Conservation (phyloP, 1,139 yeast genomes). For the Hanseniaspora uvarum region DNA sequence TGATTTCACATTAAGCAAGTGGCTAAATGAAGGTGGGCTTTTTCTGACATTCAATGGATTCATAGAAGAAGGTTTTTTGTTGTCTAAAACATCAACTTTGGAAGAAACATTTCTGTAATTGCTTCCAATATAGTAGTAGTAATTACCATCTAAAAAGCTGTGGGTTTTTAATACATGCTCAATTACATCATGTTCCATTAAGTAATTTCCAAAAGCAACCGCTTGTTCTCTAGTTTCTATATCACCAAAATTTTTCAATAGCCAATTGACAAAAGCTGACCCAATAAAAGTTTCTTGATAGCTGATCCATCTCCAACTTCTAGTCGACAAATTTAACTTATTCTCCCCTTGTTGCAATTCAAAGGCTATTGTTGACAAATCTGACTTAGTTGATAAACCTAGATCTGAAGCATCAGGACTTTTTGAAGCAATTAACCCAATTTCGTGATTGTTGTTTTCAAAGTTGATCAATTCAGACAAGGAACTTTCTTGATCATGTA, state of each 20-base stretch:
- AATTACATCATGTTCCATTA: slow-evolving; percentile 65
- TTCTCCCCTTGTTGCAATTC: slow-evolving; percentile 51
- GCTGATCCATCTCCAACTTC: slow-evolving; percentile 83
- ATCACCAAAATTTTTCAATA: slow-evolving; percentile 66
- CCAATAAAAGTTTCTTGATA: slow-evolving; percentile 78
- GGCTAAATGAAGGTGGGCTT: slow-evolving; percentile 11
- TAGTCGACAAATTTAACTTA: slow-evolving; percentile 56
- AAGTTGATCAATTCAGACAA: slow-evolving; percentile 32
- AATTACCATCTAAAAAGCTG: slow-evolving; percentile 82
- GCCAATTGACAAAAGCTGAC: slow-evolving; percentile 75
- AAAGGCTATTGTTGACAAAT: slow-evolving; percentile 44
- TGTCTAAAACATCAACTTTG: background rate
- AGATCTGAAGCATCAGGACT: slow-evolving; percentile 27
- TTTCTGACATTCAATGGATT: background rate
- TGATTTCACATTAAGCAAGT: slow-evolving; percentile 12
- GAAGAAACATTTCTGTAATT: slow-evolving; percentile 35
- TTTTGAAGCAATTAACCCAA: background rate
- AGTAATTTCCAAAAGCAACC: slow-evolving; percentile 58
- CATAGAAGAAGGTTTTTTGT: background rate
- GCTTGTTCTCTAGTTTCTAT: slow-evolving; percentile 78
- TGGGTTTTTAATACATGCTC: slow-evolving; percentile 76
- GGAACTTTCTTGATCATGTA: slow-evolving; percentile 38
- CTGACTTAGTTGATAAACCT: slow-evolving; percentile 35
- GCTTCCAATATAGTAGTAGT: slow-evolving; percentile 64
- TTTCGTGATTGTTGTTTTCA: slow-evolving; percentile 4